Conservation (phyloP, 2,329 filamentous ascomycete species). For the Ophiocordyceps camponoti-saundersi region DNA sequence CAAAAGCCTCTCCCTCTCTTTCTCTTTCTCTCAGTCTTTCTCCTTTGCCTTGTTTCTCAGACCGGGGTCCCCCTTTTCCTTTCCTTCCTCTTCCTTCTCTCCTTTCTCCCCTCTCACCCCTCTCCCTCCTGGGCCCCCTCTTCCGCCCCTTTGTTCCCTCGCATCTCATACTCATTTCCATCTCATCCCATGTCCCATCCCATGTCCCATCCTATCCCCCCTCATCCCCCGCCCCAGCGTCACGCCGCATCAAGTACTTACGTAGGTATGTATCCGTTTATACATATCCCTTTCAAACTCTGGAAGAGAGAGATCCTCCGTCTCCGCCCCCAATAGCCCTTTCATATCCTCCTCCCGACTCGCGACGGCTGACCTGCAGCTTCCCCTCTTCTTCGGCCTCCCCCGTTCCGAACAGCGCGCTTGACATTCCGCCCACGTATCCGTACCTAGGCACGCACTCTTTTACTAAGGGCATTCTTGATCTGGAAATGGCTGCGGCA, state of each 20-base stretch:
- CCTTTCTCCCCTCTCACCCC: too few species aligned
- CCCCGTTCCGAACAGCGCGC: background rate
- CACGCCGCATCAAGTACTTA: background rate
- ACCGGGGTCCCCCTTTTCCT: too few species aligned
- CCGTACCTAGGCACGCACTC: too few species aligned
- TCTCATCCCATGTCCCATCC: background rate
- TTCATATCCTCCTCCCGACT: background rate
- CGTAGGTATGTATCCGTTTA: background rate
- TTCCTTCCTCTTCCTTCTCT: too few species aligned
- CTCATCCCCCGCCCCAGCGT: background rate
- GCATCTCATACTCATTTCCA: background rate
- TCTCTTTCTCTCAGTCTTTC: too few species aligned
- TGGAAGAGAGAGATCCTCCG: background rate
- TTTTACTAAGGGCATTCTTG: too few species aligned
- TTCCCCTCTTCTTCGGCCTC: background rate
- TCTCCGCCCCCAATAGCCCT: background rate
- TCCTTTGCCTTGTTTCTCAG: too few species aligned
- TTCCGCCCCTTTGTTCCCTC: background rate
- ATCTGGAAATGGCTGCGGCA: too few species aligned
- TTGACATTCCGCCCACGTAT: background rate
- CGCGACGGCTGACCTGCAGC: background rate
- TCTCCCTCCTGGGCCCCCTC: background rate
- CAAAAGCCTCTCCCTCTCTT: too few species aligned
- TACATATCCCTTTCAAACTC: too few species aligned
- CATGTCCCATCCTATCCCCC: background rate